Base-by-base conservation (phyloP, 805 yeast genomes). In the Candida dajiaensis region DNA sequence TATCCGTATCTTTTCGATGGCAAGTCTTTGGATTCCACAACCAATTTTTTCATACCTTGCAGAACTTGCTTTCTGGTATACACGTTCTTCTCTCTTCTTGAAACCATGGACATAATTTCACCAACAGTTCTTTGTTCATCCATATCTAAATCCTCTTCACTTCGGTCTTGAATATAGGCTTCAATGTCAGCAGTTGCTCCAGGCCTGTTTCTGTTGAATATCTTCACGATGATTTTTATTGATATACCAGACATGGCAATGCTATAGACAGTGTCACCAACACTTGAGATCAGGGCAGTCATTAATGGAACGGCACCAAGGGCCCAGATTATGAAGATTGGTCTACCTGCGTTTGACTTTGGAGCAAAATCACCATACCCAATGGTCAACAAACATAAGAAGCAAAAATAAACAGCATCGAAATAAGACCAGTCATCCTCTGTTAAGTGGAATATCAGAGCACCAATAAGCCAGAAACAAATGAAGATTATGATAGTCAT, bases 281-380 rank as follows among this genome's bases (percentile, higher is more conserved):
- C 68, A 44, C 78, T 80, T 1, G 90, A 81, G 36, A 88, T 78
- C 46, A 88, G 70, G 16, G 83, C 81, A 2, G 96, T 85, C 95
- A 89, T 88, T 43, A 88, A 69, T 1, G 97, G 97, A 20, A 89
- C 83, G 0, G 96, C 95, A 7, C 80, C 69, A 19, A 89, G 61
- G 0, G 89, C 84, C 96, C 96, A 89, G 10, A 80, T 65, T 8
- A 86, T 79, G 56, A 89, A 89, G 53, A 88, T 78, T 1, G 83
- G 76, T 38, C 84, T 67, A 1, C 95, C 95, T 6, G 85, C 82
- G 1, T 81, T 65, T 0, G 81, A 64, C 2, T 42, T 47, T 1
- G 96, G 95, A 1, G 79, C 70, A 54, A 70, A 80, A 58, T 83
- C 89, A 26, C 96, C 97, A 63, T 85, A 88, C 1, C 96, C 96